phyloP scores from a whole-genome alignment of 805 yeast species.

The Ogataea methylovora region DNA sequence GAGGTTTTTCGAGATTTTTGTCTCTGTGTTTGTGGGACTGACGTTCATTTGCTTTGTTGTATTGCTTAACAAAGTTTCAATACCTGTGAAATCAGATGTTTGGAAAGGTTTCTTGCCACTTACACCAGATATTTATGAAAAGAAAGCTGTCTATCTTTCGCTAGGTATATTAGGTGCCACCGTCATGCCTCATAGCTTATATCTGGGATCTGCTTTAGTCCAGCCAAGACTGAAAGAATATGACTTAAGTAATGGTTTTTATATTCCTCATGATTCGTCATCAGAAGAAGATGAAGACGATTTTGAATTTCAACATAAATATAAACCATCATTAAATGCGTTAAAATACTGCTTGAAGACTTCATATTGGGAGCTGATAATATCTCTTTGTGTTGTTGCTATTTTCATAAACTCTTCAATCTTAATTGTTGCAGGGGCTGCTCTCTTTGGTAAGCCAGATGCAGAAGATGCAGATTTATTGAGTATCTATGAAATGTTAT shows the following conservation, averaged over 20 bases:
- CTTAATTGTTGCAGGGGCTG: constrained; percentile 72
- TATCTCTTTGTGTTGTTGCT: constrained; percentile 74
- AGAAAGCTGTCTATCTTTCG: constrained; percentile 64
- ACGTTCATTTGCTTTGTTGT: constrained; percentile 73
- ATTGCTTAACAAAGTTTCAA: constrained; percentile 53
- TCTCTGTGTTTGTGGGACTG: constrained; percentile 58
- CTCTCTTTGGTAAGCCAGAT: constrained; percentile 62
- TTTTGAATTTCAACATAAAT: constrained; percentile 30
- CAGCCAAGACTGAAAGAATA: constrained; percentile 76
- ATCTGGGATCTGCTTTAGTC: constrained; percentile 80
- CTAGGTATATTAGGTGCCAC: constrained; percentile 90
- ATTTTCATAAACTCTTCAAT: constrained; percentile 83
- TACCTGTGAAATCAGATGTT: constrained; percentile 45
- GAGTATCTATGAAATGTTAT: constrained; percentile 62
- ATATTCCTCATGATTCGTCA: constrained; percentile 6
- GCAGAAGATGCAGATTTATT: constrained; percentile 78
- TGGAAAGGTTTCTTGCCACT: constrained; percentile 64
- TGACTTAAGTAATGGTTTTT: constrained; percentile 37
- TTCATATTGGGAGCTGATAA: constrained; percentile 61
- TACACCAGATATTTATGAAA: constrained; percentile 44
- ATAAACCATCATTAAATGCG: constrained; percentile 68
- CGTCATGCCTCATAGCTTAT: constrained; percentile 89
- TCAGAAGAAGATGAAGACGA: constrained; percentile 24
- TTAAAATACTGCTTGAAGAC: constrained; percentile 64
- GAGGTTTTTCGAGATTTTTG: constrained; percentile 71